Base-by-base conservation (phyloP, 257 asterid genomes). In the Lycium barbarum region DNA sequence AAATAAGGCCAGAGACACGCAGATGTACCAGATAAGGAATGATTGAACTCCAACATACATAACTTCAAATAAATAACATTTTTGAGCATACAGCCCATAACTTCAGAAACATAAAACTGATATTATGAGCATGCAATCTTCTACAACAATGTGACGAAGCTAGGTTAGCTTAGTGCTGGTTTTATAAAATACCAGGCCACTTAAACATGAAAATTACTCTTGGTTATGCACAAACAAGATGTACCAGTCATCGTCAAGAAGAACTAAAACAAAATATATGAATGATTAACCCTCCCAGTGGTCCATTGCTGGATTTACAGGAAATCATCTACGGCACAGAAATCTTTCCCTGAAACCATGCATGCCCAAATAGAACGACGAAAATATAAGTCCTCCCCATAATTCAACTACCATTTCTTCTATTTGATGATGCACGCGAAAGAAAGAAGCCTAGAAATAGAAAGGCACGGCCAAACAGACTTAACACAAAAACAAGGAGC, bases 401-500 rank as follows among this genome's bases (percentile, higher is more conserved):
- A 68, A 68, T 38, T 51, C 26, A 68, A 17, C 22, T 15, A 11
- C 78, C 53, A 14, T 38, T 68, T 68, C 6, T 68, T 4, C 22
- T 26, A 40, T 36, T 15, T 68, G 51, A 38, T 35, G 4, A 36
- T 35, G 45, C 51, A 68, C 14, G 5, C 11, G n/a, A 38, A 36
- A 7, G 33, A 68, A 14, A 68, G 51, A 14, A 68, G 53, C 53
- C 49, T 38, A 68, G 78, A 68, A 38, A 68, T 40, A 15, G 53
- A 68, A 67, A 35, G 11, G 51, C 78, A 38, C 22, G 2, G 7
- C 7, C 1, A 35, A 36, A 36, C 51, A 68, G 26, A 7, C 53
- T 14, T 68, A 68, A 68, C 78, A 68, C 53, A 9, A 68, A 68
- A 68, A 68, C 78, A 68, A 40, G 47, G 74, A 66, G 76, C 76